phyloP scores from a whole-genome alignment of 352 stramenopile species.

The Phytophthora pistaciae region DNA sequence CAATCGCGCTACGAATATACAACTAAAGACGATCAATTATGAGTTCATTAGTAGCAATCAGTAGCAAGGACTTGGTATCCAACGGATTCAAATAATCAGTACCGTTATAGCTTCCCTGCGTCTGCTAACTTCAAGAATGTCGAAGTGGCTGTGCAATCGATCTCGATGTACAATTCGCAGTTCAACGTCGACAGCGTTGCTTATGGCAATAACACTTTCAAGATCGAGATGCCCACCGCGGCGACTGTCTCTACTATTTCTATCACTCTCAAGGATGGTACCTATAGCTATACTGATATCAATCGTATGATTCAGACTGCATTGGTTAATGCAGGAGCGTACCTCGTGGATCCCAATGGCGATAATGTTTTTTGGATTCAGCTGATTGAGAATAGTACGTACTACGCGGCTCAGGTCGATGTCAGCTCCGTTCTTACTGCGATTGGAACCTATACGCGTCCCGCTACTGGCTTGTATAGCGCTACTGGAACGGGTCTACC shows the following conservation, averaged over 20 bases:
- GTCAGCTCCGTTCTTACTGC: not conserved
- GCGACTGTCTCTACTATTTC: not conserved
- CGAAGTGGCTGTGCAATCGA: slow-evolving; percentile 1
- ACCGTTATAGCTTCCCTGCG: not conserved
- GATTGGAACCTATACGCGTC: not conserved
- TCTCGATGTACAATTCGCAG: not conserved
- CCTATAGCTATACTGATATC: slow-evolving; percentile 8
- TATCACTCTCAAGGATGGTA: not conserved
- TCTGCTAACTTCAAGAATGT: slow-evolving; percentile 3
- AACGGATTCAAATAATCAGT: not conserved
- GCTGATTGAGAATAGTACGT: not conserved
- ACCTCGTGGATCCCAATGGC: not conserved
- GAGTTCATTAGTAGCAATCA: not conserved
- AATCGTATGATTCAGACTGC: slow-evolving; percentile 10
- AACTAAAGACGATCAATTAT: not conserved
- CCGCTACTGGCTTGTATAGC: slow-evolving; percentile 10
- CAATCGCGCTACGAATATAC: not conserved
- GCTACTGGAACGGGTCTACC: slow-evolving; percentile 23
- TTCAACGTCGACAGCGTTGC: not conserved
- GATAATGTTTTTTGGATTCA: slow-evolving; percentile 17
- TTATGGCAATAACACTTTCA: slow-evolving; percentile 1
- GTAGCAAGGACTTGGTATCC: not conserved
- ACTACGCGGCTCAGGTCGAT: slow-evolving; percentile 16
- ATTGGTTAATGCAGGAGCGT: slow-evolving; percentile 1
- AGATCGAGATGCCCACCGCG: slow-evolving; percentile 1